A percentile compares a stretch with the other conserved stretches of the same genome.
These are phyloP conservation scores for Suhomyces canberraensis DNA, from an alignment of 805 yeast species.

Conservation along the genomic window DNA sequence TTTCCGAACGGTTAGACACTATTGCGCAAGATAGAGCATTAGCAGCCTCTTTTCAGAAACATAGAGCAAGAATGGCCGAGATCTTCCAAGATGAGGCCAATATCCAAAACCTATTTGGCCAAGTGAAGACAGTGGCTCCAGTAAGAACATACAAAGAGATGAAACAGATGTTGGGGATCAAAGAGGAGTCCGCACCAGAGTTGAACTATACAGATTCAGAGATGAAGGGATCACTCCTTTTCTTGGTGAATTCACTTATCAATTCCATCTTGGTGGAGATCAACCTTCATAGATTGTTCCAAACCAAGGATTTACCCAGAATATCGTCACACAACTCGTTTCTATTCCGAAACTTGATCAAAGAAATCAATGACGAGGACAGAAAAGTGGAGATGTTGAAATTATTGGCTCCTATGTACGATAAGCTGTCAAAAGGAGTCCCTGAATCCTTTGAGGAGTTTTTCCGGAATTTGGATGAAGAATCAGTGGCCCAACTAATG, in stretches of 20 bases:
- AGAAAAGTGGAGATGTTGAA: slow-evolving; percentile 17
- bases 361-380: slow-evolving; percentile 13
- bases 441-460: slow-evolving; percentile 15
- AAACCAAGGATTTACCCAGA: background rate
- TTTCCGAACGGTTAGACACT: background rate
- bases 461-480: slow-evolving; percentile 11
- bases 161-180: background rate
- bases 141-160: background rate
- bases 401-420: slow-evolving; percentile 11
- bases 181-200: background rate
- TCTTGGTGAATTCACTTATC: slow-evolving; percentile 21
- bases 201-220: slow-evolving; percentile 14
- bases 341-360: slow-evolving; percentile 18
- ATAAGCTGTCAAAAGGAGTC: slow-evolving; percentile 4
- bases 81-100: slow-evolving; percentile 8
- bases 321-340: slow-evolving; percentile 1
- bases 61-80: slow-evolving; percentile 10
- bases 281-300: slow-evolving; percentile 20
- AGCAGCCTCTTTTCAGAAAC: slow-evolving; percentile 12
- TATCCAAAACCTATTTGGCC: slow-evolving; percentile 11
- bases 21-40: slow-evolving; percentile 6
- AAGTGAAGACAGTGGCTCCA: background rate
- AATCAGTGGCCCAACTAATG: slow-evolving; percentile 9
- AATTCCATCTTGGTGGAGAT: slow-evolving; percentile 28
- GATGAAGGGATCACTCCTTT: slow-evolving; percentile 20